Evolutionary conservation across 2,329 filamentous ascomycete genomes (phyloP), one percentile per base, ranked within the genome.

Genomic region (Phialocephala sp.): DNA sequence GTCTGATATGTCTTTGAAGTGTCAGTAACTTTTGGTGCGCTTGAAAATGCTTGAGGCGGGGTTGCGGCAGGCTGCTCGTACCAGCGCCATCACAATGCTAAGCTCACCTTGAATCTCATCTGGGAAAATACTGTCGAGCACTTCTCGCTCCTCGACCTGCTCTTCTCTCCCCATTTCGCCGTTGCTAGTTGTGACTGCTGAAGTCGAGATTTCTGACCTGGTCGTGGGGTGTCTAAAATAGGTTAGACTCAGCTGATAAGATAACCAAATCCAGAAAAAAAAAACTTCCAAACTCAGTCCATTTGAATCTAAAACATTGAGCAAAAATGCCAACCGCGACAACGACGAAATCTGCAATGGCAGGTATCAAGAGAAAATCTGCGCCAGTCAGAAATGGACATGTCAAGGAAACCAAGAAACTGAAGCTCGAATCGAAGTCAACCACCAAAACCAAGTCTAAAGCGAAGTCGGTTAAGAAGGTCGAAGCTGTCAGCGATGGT

Each of bases 71-170:
- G 20, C 45, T 22, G n/a, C n/a, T 50, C 20, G 8, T 50, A n/a
- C n/a, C 45, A 50, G n/a, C 8, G 11, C 20, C 45, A 22, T n/a
- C 45, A 50, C n/a, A 50, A 20, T 11, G 20, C 9, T 50, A 9
- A 5, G 22, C 45, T 39, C 5, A 94, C 93, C 91, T 85, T 90
- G 94, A 73, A 99, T 97, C 81, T 99, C 95, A 67, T 99, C 94
- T 1, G 95, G 93, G 73, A 98, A 99, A 76, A 99, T 99, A 67
- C 94, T 97, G 76, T 97, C 93, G 77, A 99, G 92, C 73, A 99
- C 94, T 80, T 99, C 95, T 68, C 94, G 90, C 85, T 99, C 95
- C 81, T 99, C 95, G 71, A 89, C 82, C 79, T 99, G 95, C 67
- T 99, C 95, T 84, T 98, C 94, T 77, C 81, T 85, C 59, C 87